These are phyloP conservation scores for Trichophyton benhamiae DNA, from an alignment of 2,329 filamentous ascomycete genomes.

Conservation along the genomic window DNA sequence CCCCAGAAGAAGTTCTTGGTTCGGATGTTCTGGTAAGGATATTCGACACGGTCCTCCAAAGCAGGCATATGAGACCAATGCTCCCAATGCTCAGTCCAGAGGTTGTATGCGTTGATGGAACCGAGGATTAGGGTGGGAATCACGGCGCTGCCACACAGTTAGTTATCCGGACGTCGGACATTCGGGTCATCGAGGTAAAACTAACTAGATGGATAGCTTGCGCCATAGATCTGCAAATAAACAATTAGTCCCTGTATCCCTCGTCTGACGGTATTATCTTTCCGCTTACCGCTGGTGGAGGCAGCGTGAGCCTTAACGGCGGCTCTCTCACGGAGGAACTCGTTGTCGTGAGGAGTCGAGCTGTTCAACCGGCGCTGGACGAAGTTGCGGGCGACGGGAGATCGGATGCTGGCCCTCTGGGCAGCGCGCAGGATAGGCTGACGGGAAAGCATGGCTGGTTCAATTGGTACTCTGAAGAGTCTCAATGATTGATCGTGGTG, in stretches of 20 bases:
- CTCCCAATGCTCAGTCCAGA: slow-evolving; percentile 96
- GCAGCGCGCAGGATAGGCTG: slow-evolving; percentile 49
- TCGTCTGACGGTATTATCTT: slow-evolving; percentile 9
- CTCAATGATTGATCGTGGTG: background rate
- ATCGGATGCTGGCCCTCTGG: slow-evolving; percentile 38
- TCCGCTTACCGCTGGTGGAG: slow-evolving; percentile 62
- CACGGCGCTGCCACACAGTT: slow-evolving; percentile 48
- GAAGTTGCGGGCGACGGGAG: slow-evolving; percentile 41
- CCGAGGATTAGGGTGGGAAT: slow-evolving; percentile 61
- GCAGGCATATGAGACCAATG: slow-evolving; percentile 79
- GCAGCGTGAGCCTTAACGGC: slow-evolving; percentile 84
- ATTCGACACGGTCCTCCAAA: slow-evolving; percentile 82
- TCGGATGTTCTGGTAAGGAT: slow-evolving; percentile 96
- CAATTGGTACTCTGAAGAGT: slow-evolving; percentile 4
- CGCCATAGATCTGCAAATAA: slow-evolving; percentile 66
- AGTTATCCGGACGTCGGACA: background rate
- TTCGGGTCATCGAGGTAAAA: slow-evolving; percentile 1
- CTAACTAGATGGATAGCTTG: slow-evolving; percentile 89
- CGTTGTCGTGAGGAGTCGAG: slow-evolving; percentile 58
- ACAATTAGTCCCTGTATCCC: slow-evolving; percentile 11
- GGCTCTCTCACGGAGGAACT: slow-evolving; percentile 83
- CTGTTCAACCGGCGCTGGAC: slow-evolving; percentile 62
- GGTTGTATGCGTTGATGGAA: slow-evolving; percentile 69
- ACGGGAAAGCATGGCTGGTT: slow-evolving; percentile 47
- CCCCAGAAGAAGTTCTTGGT: slow-evolving; percentile 93